Conservation (phyloP, 1,284 basidiomycete genomes). For the Leccinum pachyderme region DNA sequence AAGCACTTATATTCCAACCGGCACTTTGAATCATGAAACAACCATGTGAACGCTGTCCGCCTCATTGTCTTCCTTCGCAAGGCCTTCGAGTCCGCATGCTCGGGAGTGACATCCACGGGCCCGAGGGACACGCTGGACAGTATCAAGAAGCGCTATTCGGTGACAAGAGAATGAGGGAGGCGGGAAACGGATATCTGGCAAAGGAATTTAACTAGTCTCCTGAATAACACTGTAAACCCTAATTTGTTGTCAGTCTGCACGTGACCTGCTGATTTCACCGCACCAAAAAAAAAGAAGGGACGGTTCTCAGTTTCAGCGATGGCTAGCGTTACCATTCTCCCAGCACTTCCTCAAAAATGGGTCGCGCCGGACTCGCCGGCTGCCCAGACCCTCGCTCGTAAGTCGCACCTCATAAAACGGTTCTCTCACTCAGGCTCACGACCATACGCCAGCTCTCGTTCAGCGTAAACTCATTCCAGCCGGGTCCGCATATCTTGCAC, state of each 20-base stretch:
- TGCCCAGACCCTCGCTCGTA: slow-evolving; percentile 25
- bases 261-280: slow-evolving; percentile 19
- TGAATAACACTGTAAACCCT: too few relatives aligned
- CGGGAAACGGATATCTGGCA: too few relatives aligned
- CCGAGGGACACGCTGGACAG: too few relatives aligned
- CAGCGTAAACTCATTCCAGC: slow-evolving; percentile 64
- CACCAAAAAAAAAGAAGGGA: neutral
- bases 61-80: too few relatives aligned
- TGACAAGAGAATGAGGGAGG: too few relatives aligned
- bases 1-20: too few relatives aligned
- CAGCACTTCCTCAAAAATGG: slow-evolving; percentile 27
- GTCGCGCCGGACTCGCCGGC: slow-evolving; percentile 11
- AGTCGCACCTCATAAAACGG: slow-evolving; percentile 7
- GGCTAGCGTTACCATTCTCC: slow-evolving; percentile 23
- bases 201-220: too few relatives aligned
- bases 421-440: slow-evolving; percentile 5
- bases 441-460: slow-evolving; percentile 22
- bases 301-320: slow-evolving; percentile 10
- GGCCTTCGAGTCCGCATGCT: too few relatives aligned
- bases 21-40: too few relatives aligned
- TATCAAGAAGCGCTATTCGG: too few relatives aligned
- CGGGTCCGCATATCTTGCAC: slow-evolving; percentile 81
- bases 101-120: too few relatives aligned
- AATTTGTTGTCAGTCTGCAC: slow-evolving; percentile 2
- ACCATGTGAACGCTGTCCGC: too few relatives aligned